Percentiles rank a stretch among this genome's conserved stretches.
These are phyloP conservation scores for Lactarius vividus DNA, from an alignment of 768 basidiomycete genomes.

Conservation along the genomic window DNA sequence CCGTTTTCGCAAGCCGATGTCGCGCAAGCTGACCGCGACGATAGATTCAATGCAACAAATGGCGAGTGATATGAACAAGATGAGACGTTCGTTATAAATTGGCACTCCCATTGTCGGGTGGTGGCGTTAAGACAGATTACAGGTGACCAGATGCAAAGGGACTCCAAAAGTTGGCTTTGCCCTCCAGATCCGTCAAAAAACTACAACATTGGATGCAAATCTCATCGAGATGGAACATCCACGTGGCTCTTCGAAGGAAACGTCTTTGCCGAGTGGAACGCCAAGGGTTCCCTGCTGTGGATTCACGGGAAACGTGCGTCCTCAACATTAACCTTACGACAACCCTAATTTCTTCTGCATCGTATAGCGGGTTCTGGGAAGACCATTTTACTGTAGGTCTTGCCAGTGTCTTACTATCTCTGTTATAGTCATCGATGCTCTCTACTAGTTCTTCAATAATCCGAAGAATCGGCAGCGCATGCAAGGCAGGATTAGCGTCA, in stretches of 20 bases:
- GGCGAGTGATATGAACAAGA: background rate
- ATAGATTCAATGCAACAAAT: slow-evolving; percentile 2
- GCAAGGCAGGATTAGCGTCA: background rate
- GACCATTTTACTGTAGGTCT: slow-evolving; percentile 4
- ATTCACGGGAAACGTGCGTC: slow-evolving; percentile 10
- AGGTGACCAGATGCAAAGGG: background rate
- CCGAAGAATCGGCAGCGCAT: background rate
- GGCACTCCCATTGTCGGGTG: no score
- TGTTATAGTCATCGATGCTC: background rate
- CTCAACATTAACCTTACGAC: background rate
- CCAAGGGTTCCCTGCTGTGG: background rate
- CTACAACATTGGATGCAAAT: background rate
- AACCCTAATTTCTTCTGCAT: background rate
- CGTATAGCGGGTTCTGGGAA: slow-evolving; percentile 6
- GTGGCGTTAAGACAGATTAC: background rate
- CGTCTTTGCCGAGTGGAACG: background rate
- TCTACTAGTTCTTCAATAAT: background rate
- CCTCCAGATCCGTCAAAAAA: slow-evolving; percentile 15
- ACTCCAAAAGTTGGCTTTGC: background rate
- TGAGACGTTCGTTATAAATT: background rate
- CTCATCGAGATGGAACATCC: background rate
- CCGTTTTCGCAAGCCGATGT: background rate
- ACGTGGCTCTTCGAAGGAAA: background rate
- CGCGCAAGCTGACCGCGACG: background rate
- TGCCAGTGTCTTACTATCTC: background rate